These are phyloP conservation scores for Cymbidium sinense DNA, from an alignment of 106 monocot genomes.

Conservation along the genomic window DNA sequence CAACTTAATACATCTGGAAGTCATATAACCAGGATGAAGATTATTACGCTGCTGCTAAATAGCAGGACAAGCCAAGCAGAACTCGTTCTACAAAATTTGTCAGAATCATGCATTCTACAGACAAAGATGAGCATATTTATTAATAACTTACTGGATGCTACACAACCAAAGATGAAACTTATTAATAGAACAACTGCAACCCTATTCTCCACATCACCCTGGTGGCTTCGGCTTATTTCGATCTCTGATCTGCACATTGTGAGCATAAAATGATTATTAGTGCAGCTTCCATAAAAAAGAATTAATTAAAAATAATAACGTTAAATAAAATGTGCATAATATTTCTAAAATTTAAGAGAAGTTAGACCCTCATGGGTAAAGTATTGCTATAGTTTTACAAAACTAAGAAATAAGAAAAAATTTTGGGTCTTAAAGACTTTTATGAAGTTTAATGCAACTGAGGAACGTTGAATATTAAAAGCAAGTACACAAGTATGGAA, in stretches of 20 bases:
- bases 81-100: conserved; percentile 38
- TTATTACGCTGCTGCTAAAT: conserved; percentile 64
- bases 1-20: not conserved
- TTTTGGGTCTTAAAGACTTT: no score
- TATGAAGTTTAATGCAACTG: no score
- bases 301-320: not conserved
- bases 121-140: conserved; percentile 24
- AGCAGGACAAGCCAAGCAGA: conserved; percentile 74
- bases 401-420: no score
- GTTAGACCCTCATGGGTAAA: no score
- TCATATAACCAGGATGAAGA: conserved; percentile 58
- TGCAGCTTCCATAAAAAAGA: not conserved
- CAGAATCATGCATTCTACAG: conserved; percentile 33
- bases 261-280: not conserved
- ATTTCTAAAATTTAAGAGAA: no score
- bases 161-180: conserved; percentile 60
- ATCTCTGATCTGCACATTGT: conserved; percentile 51
- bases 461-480: no score
- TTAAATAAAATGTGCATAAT: no score
- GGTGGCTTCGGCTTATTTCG: conserved; percentile 35
- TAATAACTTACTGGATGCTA: conserved; percentile 57
- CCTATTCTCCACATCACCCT: conserved; percentile 60
- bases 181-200: conserved; percentile 54
- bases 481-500: no score
- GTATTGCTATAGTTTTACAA: no score